These are phyloP conservation scores for Suhomyces faveliae DNA, from an alignment of 805 yeast species.

Conservation along the genomic window DNA sequence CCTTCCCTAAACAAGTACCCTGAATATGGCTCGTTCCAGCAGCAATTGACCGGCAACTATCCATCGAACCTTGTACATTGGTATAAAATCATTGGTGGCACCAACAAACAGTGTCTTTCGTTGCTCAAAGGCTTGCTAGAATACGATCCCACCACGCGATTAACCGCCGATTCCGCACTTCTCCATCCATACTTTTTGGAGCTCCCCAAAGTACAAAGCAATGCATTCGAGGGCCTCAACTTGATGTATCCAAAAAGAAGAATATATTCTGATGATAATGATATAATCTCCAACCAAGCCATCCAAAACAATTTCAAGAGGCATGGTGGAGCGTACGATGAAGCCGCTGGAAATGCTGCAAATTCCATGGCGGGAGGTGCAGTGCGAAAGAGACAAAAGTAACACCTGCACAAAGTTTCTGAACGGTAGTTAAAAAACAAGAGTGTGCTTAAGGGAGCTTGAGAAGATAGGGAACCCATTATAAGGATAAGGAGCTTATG, in stretches of 20 bases:
- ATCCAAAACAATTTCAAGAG: constrained; percentile 25
- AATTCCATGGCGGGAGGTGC: not conserved
- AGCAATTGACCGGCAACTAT: constrained; percentile 56
- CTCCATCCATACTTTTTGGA: constrained; percentile 78
- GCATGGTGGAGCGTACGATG: constrained; percentile 19
- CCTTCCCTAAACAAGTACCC: constrained; percentile 77
- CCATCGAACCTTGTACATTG: constrained; percentile 75
- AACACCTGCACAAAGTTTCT: too few species aligned
- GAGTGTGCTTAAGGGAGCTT: too few species aligned
- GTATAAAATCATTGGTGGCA: constrained; percentile 82
- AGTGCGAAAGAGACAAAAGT: constrained; percentile 28
- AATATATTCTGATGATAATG: constrained; percentile 83
- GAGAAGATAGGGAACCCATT: too few species aligned
- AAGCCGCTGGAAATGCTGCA: constrained; percentile 16
- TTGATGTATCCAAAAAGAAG: constrained; percentile 82
- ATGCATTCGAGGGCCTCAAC: constrained; percentile 76
- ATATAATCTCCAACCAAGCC: constrained; percentile 47
- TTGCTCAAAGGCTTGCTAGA: constrained; percentile 63
- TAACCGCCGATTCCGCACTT: constrained; percentile 76
- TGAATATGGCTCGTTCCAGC: constrained; percentile 55
- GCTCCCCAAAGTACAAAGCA: constrained; percentile 61
- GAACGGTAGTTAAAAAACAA: not conserved
- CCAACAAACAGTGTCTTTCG: constrained; percentile 64
- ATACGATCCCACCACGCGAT: constrained; percentile 78
- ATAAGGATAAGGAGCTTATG: too few species aligned